Base-by-base conservation (phyloP, 345 rosid species). In the Eucalyptus curtisii region DNA sequence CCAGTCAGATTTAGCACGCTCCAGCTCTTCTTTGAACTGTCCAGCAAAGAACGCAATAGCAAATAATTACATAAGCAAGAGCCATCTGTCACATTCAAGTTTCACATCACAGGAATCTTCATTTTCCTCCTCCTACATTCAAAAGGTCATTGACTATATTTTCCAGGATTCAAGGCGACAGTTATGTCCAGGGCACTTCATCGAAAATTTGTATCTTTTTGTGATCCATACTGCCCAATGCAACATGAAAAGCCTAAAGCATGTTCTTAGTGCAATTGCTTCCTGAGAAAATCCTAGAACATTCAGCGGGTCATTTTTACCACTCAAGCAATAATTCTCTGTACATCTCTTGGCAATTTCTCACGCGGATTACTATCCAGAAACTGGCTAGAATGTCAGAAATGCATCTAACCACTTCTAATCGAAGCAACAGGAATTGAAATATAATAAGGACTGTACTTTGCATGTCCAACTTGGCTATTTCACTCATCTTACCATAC, bases 201-300 rank as follows among this genome's bases (percentile, higher is more conserved):
- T 61, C 2, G 33, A 61, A 61, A 61, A 61, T 5, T 61, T 30
- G 68, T 0, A 61, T 5, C 7, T 13, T 61, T 61, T 61, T 6
- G 68, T 61, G 68, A 30, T 61, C 2, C 33, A 27, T 27, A 61
- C 17, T 12, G 33, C 0, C 33, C 71, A 61, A 61, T 1, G 4
- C 71, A 27, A 61, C 71, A 6, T 61, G 19, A 61, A 30, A 61
- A 61, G 71, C 71, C 71, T 61, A 27, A 61, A 13, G 7, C 71
- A 30, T 30, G 71, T 61, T 61, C 71, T 61, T 0, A 13, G 33
- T 61, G 71, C 8, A 61, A 61, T 61, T 61, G 17, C 71, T 61
- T 30, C 33, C 1, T 3, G 1, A 1, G 17, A 13, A 30, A 13
- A 61, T 0, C 68, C 68, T 3, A 61, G 33, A 61, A 61, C 2